Evolutionary conservation across 2,329 filamentous ascomycete genomes (phyloP), one percentile per base, ranked within the genome.

Genomic region (Parastagonospora nodorum): DNA sequence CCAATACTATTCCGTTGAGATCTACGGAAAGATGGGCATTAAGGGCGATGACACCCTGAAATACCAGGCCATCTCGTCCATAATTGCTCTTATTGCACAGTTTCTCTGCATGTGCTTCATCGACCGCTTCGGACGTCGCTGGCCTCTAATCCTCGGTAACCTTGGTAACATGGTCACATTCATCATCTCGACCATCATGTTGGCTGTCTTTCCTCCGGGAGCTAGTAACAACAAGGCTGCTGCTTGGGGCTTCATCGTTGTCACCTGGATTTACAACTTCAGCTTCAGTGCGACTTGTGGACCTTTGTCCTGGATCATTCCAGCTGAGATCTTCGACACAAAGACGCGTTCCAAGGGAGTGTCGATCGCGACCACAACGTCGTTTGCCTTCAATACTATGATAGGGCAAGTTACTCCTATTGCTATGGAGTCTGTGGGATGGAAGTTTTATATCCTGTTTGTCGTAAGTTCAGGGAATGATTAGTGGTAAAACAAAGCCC

Each of bases 181-280:
- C 71, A 85, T 91, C 71, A 82, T 91, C 43, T 86, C 87, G 2
- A 82, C 80, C 0, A 74, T 80, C 10, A 67, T 84, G 45, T 69
- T 85, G 8, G 82, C 81, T 8, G 69, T 72, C 71, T 92, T 87
- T 71, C 88, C 88, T 1, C 83, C 88, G 1, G 77, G 80, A 2
- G 72, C 71, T 1, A 73, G 71, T 40, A 75, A 78, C 50, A 84
- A 84, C 51, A 74, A 73, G 35, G 75, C 78, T 5, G 87, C 87
- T 1, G 80, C 81, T 6, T 90, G 87, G 86, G 88, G 84, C 1
- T 93, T 92, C 73, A 92, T 92, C 54, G 82, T 85, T 63, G 80
- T 84, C 61, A 92, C 88, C 1, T 92, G 89, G 89, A 69, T 89
- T 1, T 92, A 90, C 79, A 92, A 92, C 74, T 88, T 91, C 76